phyloP scores from a whole-genome alignment of 345 rosid species.

The Cardamine resedifolia region DNA sequence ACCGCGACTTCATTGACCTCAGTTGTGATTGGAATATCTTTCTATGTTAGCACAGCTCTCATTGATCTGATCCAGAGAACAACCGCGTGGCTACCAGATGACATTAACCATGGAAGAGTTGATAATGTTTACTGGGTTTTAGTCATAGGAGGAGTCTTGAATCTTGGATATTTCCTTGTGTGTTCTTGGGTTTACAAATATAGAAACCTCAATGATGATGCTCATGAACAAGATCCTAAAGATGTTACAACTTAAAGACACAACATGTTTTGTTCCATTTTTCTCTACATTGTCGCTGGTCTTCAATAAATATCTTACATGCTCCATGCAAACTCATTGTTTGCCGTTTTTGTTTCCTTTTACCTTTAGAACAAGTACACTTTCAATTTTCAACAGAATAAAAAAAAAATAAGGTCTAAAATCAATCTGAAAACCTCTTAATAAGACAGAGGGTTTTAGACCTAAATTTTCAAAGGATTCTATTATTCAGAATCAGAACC shows the following conservation, averaged over 20 bases:
- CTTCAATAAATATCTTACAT: neutral
- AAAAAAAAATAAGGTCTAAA: too few species aligned
- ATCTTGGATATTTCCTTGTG: constrained; percentile 49
- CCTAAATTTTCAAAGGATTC: too few species aligned
- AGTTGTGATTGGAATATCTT: constrained; percentile 41
- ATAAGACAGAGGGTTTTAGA: too few species aligned
- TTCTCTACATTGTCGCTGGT: neutral
- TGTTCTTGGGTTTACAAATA: constrained; percentile 45
- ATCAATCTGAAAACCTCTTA: too few species aligned
- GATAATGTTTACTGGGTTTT: constrained; percentile 53
- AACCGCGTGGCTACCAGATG: constrained; percentile 52
- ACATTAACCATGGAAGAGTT: constrained; percentile 54
- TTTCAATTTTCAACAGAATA: too few species aligned
- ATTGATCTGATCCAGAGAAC: constrained; percentile 36
- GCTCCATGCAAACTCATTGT: too few species aligned
- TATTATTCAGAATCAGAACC: neutral
- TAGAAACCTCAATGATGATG: constrained; percentile 24
- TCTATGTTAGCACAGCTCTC: constrained; percentile 38
- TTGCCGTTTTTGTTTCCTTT: too few species aligned
- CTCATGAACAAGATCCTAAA: neutral
- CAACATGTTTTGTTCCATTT: neutral
- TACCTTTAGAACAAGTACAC: too few species aligned
- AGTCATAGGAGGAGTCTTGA: constrained; percentile 37
- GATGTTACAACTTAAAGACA: neutral
- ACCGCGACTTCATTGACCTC: constrained; percentile 53